Percentiles rank a stretch among this genome's conserved stretches.
Conservation (phyloP, 2,329 filamentous ascomycete species). For the Hortaea werneckii region DNA sequence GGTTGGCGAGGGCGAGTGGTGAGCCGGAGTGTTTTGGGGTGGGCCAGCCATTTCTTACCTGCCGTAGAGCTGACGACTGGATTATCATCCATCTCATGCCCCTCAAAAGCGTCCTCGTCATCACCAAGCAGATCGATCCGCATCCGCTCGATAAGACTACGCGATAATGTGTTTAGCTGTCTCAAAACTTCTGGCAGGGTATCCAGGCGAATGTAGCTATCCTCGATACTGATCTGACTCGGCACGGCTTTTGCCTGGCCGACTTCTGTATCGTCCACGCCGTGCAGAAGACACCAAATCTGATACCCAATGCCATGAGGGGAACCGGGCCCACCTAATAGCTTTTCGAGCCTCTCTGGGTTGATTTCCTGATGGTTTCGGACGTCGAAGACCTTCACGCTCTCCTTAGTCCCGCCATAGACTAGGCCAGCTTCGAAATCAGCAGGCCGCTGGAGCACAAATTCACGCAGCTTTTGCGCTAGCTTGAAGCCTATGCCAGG, state of each 20-base stretch:
- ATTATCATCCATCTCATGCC: slow-evolving; percentile 2
- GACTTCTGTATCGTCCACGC: slow-evolving; percentile 66
- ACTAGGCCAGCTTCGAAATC: slow-evolving; percentile 36
- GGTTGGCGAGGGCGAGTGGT: slow-evolving; percentile 58
- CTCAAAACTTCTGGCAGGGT: slow-evolving; percentile 50
- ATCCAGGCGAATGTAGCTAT: slow-evolving; percentile 70
- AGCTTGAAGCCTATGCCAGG: slow-evolving; percentile 78
- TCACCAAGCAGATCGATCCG: slow-evolving; percentile 60
- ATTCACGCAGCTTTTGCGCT: slow-evolving; percentile 55
- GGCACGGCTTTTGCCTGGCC: slow-evolving; percentile 61
- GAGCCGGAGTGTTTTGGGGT: slow-evolving; percentile 71
- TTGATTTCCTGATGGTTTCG: slow-evolving; percentile 54
- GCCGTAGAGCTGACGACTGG: neutral
- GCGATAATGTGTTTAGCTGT: slow-evolving; percentile 58
- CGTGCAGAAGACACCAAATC: slow-evolving; percentile 71
- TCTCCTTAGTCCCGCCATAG: slow-evolving; percentile 42
- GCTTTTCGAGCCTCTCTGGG: slow-evolving; percentile 52
- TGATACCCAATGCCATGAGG: slow-evolving; percentile 61
- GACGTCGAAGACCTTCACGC: slow-evolving; percentile 56
- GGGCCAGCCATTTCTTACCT: slow-evolving; percentile 58
- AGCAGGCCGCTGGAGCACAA: slow-evolving; percentile 42
- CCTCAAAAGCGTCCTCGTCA: slow-evolving; percentile 20
- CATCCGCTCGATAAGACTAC: slow-evolving; percentile 68
- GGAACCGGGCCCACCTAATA: slow-evolving; percentile 60
- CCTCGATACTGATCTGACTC: slow-evolving; percentile 86